Evolutionary conservation across 495 filamentous ascomycete genomes (phyloP), one percentile per base, ranked within the genome.

Genomic region (Barbatosphaeria neglecta): DNA sequence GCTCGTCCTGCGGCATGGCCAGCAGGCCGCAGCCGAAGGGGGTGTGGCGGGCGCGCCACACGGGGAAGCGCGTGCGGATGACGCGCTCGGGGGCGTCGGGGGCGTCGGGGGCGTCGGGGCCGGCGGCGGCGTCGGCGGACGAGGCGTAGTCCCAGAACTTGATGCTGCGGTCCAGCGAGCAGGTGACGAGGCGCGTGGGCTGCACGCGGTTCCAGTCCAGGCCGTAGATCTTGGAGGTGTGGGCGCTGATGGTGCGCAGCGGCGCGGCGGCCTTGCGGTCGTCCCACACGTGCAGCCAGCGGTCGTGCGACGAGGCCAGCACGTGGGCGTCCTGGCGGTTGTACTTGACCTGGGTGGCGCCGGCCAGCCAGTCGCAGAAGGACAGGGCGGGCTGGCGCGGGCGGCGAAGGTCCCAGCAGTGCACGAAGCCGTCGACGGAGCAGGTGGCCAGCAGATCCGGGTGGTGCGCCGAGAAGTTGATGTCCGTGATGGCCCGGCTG

Each of bases 261-360:
- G 88, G 89, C 42, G 76, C 73, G 13, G 84, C 85, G 2, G 89
- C 79, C 62, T 82, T 87, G 37, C 90, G 73, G 50, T 83, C 78
- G 65, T 97, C 90, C 90, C 90, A 97, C 33, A 97, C 88, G 27
- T 84, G 78, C 11, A 95, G 65, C 65, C 78, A 86, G 17, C 78
- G 80, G 59, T 95, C 87, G 61, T 97, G 90, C 4, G 90, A 87
- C 16, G 88, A 94, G 8, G 90, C 90, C 18, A 97, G 66, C 31
- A 95, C 80, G 56, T 92, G 73, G 1, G 82, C 72, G 56, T 95
- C 81, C 62, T 90, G 84, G 42, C 90, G 75, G 57, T 89, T 95
- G 76, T 87, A 95, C 63, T 95, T 97, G 45, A 95, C 90, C 60
- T 97, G 90, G 4, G 90, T 95, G 16, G 88, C 90, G 8, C 90